Evolutionary conservation across 2,329 filamentous ascomycete species (phyloP).

Genomic region (Fusarium oligoseptatum): DNA sequence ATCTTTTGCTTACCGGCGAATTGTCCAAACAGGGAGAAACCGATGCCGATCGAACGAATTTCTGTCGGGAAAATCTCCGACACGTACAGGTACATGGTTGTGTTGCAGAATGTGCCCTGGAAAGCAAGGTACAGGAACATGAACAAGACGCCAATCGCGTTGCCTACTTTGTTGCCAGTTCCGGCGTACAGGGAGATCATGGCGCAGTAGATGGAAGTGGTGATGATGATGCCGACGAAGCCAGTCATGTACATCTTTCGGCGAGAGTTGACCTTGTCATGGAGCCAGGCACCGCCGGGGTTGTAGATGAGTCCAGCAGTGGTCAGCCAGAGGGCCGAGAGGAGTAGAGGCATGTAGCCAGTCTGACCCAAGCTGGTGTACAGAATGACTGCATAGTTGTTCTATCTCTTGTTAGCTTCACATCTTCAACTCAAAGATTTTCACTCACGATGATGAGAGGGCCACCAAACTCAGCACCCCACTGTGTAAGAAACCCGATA

Average conservation of each 20-base stretch:
- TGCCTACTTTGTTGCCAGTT: constrained; percentile 54
- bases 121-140: constrained; percentile 63
- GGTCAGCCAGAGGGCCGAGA: constrained; percentile 57
- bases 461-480: constrained; percentile 66
- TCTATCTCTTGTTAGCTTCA: constrained; percentile 45
- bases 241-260: constrained; percentile 58
- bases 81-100: constrained; percentile 56
- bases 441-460: constrained; percentile 62
- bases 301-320: constrained; percentile 64
- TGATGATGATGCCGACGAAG: constrained; percentile 57
- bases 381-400: constrained; percentile 56
- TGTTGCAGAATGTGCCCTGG: constrained; percentile 58
- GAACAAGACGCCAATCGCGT: constrained; percentile 57
- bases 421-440: accelerated
- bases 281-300: constrained; percentile 62
- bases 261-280: constrained; percentile 62
- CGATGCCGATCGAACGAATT: constrained; percentile 65
- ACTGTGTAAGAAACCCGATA: constrained; percentile 65
- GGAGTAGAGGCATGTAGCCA: constrained; percentile 55
- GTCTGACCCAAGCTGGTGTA: constrained; percentile 57
- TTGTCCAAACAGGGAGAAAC: constrained; percentile 64
- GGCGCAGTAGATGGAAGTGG: constrained; percentile 51
- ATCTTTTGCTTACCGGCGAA: constrained; percentile 52
- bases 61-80: constrained; percentile 60
- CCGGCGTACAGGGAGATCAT: constrained; percentile 54